A percentile compares a stretch with the other conserved stretches of the same genome.
phyloP scores from a whole-genome alignment of 2,329 filamentous ascomycete genomes.

The Thelonectria discophora region DNA sequence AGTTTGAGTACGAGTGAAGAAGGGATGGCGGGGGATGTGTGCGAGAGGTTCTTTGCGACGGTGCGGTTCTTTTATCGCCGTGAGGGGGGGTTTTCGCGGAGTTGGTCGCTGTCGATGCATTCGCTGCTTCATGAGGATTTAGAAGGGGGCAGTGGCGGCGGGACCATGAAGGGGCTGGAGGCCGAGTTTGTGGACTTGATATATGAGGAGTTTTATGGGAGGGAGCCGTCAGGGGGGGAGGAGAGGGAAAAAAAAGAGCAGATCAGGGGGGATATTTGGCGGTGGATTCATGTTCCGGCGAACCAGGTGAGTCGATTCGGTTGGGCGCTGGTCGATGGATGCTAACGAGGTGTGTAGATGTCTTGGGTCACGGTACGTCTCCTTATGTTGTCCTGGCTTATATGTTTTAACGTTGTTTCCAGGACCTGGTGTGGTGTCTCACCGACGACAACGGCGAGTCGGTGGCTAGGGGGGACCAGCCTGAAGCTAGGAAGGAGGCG shows the following conservation, averaged over 20 bases:
- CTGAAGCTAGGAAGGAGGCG: conserved; percentile 2
- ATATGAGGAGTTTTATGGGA: not conserved
- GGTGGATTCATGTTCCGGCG: conserved; percentile 24
- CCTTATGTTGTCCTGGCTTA: not conserved
- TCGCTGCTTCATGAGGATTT: not conserved
- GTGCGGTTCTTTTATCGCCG: not conserved
- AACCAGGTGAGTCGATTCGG: conserved; percentile 14
- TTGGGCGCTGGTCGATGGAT: not conserved
- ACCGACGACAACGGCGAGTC: not conserved
- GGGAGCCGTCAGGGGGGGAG: not conserved
- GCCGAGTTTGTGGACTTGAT: not conserved
- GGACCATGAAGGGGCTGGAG: not conserved
- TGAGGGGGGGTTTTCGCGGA: not conserved
- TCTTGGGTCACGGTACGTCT: conserved; percentile 15
- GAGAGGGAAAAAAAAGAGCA: not conserved
- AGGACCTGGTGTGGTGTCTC: conserved; percentile 7
- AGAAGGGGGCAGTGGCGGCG: not conserved
- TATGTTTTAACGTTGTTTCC: too few relatives aligned
- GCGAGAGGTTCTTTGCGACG: not conserved
- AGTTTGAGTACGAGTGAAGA: too few relatives aligned
- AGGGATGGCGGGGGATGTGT: not conserved
- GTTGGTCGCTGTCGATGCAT: not conserved
- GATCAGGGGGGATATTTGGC: conserved; percentile 8
- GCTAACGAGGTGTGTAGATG: not conserved
- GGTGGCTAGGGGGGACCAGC: not conserved